A percentile compares a stretch with the other conserved stretches of the same genome.
phyloP scores from a whole-genome alignment of 345 rosid species.

The Linum trigynum region DNA sequence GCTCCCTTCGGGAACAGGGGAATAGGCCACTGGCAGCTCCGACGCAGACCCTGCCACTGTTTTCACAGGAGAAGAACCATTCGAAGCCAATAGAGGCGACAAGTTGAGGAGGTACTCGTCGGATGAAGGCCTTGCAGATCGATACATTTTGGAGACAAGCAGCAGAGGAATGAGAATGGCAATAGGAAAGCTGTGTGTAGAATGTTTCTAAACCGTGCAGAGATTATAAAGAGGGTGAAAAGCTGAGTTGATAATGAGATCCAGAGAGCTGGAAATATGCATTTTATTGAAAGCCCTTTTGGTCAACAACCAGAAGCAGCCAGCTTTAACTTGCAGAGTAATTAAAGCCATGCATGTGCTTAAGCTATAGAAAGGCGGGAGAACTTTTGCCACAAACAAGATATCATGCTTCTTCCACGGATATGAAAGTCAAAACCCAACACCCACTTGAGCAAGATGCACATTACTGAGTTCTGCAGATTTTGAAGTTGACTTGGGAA shows the following conservation, averaged over 20 bases:
- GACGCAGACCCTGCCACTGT: conserved; percentile 8
- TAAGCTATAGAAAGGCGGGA: neutral
- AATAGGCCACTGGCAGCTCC: conserved; percentile 18
- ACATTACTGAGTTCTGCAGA: too few species aligned
- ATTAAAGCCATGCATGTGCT: conserved; percentile 14
- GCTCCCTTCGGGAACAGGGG: conserved; percentile 17
- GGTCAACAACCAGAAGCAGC: neutral
- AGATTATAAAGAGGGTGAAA: neutral
- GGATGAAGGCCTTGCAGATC: conserved; percentile 27
- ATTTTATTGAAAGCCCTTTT: neutral
- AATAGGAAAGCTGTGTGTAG: neutral
- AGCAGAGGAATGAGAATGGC: neutral
- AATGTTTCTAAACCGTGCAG: neutral
- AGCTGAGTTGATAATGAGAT: neutral
- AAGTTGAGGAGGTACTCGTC: conserved; percentile 38
- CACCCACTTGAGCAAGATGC: too few species aligned
- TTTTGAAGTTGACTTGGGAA: too few species aligned
- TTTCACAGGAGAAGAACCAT: conserved; percentile 1
- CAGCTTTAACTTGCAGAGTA: conserved; percentile 10
- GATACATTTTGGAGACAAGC: conserved; percentile 25
- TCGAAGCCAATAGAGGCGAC: conserved; percentile 3
- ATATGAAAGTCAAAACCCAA: neutral
- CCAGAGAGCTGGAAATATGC: conserved; percentile 10
- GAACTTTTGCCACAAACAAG: neutral
- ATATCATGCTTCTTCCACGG: neutral